Base-by-base conservation (phyloP, 1,284 basidiomycete genomes). In the Volvariella volvacea region DNA sequence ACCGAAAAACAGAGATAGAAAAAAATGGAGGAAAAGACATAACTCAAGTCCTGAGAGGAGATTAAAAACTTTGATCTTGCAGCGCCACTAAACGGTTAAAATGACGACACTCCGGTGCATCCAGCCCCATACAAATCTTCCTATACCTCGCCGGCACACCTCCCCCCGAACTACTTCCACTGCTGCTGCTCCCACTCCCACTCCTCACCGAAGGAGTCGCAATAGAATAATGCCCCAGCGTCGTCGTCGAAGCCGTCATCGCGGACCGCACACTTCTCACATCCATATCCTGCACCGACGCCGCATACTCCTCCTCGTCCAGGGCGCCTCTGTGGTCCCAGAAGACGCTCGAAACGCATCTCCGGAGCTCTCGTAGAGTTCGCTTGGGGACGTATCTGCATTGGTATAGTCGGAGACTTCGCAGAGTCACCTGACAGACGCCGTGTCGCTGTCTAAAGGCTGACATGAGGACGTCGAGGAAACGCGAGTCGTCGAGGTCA, bases 401-500 rank as follows among this genome's bases (percentile, higher is more conserved):
- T 4, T 52, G 53, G 3, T 60, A 55, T 33, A 68, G 53, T 20
- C 59, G 60, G 17, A 68, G 47, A 42, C 63, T 66, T 17, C 63
- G 57, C 14, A 64, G 40, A 32, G 46, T 52, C 14, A 38, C 14
- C 50, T 51, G 39, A 57, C 55, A 22, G 47, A 50, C n/a, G 54
- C 50, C 4, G 63, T 53, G 32, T 59, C 56, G 42, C 39, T 54
- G 45, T 39, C 52, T 50, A 8, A 68, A 49, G 34, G 54, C 58
- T 6, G 58, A 52, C 14, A 55, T 48, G 9, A 65, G 53, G 1
- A 68, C 65, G 33, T 68, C 65, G 31, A 68, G 51, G 48, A 67
- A 68, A 15, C 60, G 54, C 12, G 65, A 66, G 45, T 67, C 64
- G 47, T 67, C 66, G 37, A 64, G 52, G 42, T 67, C 61, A 39